phyloP scores from a whole-genome alignment of 306 rosid species.

The Fragaria iinumae region DNA sequence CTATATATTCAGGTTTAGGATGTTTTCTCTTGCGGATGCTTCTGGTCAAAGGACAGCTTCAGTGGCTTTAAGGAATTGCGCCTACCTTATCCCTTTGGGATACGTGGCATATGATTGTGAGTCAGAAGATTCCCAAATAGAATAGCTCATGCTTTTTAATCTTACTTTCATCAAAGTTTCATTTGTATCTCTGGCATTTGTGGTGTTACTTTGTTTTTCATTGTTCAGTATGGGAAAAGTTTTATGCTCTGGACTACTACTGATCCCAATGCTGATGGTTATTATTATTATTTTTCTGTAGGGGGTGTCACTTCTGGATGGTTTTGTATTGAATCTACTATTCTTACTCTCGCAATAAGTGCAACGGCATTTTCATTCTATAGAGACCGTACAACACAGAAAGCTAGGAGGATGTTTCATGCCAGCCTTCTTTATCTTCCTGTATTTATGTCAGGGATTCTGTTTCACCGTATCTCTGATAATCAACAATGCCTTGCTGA shows the following conservation, averaged over 20 bases:
- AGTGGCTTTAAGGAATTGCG: slow-evolving; percentile 86
- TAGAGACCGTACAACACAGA: slow-evolving; percentile 61
- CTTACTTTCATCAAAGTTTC: neutral
- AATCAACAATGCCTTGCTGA: slow-evolving; percentile 37
- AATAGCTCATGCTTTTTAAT: neutral
- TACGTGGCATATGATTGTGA: slow-evolving; percentile 91
- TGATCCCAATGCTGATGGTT: slow-evolving; percentile 10
- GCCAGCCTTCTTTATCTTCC: slow-evolving; percentile 97
- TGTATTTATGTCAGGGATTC: slow-evolving; percentile 83
- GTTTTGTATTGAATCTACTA: slow-evolving; percentile 85
- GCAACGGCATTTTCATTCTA: slow-evolving; percentile 79
- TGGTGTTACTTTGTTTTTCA: neutral
- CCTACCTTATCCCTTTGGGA: slow-evolving; percentile 88
- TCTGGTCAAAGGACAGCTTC: slow-evolving; percentile 77
- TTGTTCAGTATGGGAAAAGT: neutral
- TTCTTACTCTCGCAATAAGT: slow-evolving; percentile 76
- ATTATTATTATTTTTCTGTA: slow-evolving; percentile 41
- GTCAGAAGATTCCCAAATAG: slow-evolving; percentile 34
- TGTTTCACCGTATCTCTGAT: slow-evolving; percentile 68
- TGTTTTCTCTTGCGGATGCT: slow-evolving; percentile 85
- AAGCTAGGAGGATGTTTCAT: slow-evolving; percentile 84
- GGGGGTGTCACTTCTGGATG: slow-evolving; percentile 91
- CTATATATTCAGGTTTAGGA: slow-evolving; percentile 66
- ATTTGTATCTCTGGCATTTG: neutral
- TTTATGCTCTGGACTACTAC: neutral